Conservation (phyloP, 2,329 filamentous ascomycete genomes). For the Akanthomyces lecanii region DNA sequence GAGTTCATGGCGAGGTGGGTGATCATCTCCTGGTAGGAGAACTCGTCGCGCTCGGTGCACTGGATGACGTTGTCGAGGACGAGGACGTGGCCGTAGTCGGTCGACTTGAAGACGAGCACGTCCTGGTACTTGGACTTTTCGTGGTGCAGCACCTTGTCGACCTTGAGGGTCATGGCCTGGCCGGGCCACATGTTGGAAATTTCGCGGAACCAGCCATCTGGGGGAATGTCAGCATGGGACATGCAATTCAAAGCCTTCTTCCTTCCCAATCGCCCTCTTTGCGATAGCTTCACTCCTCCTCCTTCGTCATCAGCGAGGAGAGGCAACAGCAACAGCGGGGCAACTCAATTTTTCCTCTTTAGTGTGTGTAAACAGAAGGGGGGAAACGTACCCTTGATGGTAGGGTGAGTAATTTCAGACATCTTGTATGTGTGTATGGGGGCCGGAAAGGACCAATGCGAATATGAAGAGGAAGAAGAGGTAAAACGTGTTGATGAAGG, state of each 20-base stretch:
- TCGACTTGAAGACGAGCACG: slow-evolving; percentile 97
- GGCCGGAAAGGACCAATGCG: slow-evolving; percentile 6
- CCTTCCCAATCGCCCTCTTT: background rate
- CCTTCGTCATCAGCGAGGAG: slow-evolving; percentile 21
- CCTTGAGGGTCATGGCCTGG: slow-evolving; percentile 97
- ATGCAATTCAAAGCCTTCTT: background rate
- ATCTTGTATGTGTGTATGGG: slow-evolving; percentile 32
- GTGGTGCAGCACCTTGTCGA: slow-evolving; percentile 97
- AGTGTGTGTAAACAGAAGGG: too few species aligned
- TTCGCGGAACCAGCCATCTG: slow-evolving; percentile 99
- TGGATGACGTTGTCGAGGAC: slow-evolving; percentile 99
- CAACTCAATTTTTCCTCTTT: background rate
- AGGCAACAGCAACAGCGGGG: slow-evolving; percentile 21
- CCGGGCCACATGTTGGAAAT: slow-evolving; percentile 98
- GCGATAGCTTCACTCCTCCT: slow-evolving; percentile 6
- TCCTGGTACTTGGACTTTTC: slow-evolving; percentile 99
- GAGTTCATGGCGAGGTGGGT: slow-evolving; percentile 97
- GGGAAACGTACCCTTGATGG: slow-evolving; percentile 51
- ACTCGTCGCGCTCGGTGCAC: slow-evolving; percentile 97
- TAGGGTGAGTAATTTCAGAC: slow-evolving; percentile 53
- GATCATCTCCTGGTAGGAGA: slow-evolving; percentile 99
- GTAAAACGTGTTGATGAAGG: slow-evolving; percentile 14
- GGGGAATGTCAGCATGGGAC: background rate
- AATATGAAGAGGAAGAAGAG: background rate
- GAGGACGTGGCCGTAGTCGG: slow-evolving; percentile 91